Base-by-base conservation (phyloP, 2,329 filamentous ascomycete genomes). In the Neofusicoccum kwambonambiense region DNA sequence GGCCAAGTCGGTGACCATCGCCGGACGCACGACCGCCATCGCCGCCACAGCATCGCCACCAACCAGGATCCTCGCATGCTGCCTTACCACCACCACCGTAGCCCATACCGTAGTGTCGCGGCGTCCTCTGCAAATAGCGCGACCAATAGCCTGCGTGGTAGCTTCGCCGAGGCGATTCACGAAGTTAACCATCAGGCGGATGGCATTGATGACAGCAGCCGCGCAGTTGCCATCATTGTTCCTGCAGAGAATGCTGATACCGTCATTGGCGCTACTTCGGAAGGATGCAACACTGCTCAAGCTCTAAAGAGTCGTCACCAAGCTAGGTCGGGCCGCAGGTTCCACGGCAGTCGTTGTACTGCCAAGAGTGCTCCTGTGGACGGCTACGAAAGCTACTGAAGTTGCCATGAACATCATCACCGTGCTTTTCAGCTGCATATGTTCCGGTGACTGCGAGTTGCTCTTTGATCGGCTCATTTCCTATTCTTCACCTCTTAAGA, bases 1-100 rank as follows among this genome's bases (percentile, higher is more conserved):
- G 62, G 62, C 15, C 62, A 64, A 7, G 56, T 47, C 6, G 52
- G 51, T n/a, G 39, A 56, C 31, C 13, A 41, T 5, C 52, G 15
- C 45, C 41, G 27, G n/a, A 17, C 34, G 13, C 50, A 64, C 31
- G 42, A 50, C 17, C 44, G 41, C 12, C 51, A 57, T 22, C 62
- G 62, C 9, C 62, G 62, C 15, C 71, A 73, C 61, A 65, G 70
- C 58, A 69, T 68, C 44, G 68, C 74, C 56, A 70, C 72, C 22
- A 70, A 66, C 66, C 71, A 68, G 57, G 72, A 72, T 47, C 69
- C 67, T 68, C 73, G 71, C 61, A 70, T 71, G 62, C 57, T 64
- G 35, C 27, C 27, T 5, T 31, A 31, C 27, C 70, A 57, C 34
- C 62, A 31, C 27, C 70, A 57, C 34, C 62, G 52, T 34, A 54